These are phyloP conservation scores for Erodium chrysanthum DNA, from an alignment of 441 rosid species.

Conservation along the genomic window DNA sequence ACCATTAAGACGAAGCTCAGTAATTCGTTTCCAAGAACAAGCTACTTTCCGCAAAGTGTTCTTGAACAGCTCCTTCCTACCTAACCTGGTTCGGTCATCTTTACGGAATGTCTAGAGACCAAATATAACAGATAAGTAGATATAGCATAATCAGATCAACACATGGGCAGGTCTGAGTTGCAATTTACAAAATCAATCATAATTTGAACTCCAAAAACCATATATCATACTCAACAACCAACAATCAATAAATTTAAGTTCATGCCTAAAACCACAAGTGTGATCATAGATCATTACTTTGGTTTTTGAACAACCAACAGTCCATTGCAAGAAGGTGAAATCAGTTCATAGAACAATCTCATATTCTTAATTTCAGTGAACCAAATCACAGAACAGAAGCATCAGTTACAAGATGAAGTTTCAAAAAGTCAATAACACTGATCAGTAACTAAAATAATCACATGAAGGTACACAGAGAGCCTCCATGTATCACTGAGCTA, in stretches of 20 bases:
- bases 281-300: background rate
- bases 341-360: background rate
- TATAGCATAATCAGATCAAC: background rate
- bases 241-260: background rate
- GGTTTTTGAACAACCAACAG: too few relatives aligned
- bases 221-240: background rate
- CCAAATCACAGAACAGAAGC: background rate
- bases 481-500: too few relatives aligned
- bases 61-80: slow-evolving; percentile 80
- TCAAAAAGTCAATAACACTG: too few relatives aligned
- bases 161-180: background rate
- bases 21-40: slow-evolving; percentile 71
- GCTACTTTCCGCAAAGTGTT: slow-evolving; percentile 71
- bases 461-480: too few relatives aligned
- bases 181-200: background rate
- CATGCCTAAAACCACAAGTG: background rate
- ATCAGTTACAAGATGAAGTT: background rate
- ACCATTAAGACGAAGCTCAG: slow-evolving; percentile 78
- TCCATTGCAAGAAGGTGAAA: background rate
- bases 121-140: background rate
- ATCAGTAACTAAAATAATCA: too few relatives aligned
- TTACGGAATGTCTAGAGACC: slow-evolving; percentile 52
- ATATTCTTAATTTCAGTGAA: background rate
- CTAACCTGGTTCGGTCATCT: slow-evolving; percentile 51
- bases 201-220: background rate